A percentile compares a stretch with the other conserved stretches of the same genome.
Evolutionary conservation across 2,329 filamentous ascomycete genomes (phyloP).

Genomic region (Eurotiales sp.): DNA sequence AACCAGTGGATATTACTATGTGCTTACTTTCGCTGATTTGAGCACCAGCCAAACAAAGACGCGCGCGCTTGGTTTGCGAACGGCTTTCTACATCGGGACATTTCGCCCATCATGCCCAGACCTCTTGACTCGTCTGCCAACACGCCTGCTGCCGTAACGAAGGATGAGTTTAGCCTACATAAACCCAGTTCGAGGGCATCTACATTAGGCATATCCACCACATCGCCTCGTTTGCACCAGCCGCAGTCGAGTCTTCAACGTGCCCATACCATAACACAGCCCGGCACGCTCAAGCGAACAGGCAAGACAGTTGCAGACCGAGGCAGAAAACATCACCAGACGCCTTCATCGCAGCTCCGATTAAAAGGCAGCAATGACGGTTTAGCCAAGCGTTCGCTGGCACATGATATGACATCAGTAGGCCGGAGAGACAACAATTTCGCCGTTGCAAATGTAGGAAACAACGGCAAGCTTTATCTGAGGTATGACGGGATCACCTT

Average conservation of each 20-base stretch:
- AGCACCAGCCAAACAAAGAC: not conserved
- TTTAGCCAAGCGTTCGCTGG: conserved; percentile 43
- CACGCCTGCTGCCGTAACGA: not conserved
- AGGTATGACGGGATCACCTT: conserved; percentile 55
- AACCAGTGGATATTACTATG: not conserved
- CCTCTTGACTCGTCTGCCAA: conserved; percentile 3
- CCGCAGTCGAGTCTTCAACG: conserved; percentile 29
- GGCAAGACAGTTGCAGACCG: conserved; percentile 24
- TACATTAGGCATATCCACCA: conserved; percentile 9
- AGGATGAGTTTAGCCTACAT: not conserved
- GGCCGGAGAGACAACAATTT: conserved; percentile 68
- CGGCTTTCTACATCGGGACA: not conserved
- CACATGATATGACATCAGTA: conserved; percentile 54
- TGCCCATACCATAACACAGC: conserved; percentile 37
- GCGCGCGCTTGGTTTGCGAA: not conserved
- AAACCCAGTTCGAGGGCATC: conserved; percentile 10
- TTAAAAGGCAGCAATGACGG: conserved; percentile 53
- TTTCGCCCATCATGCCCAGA: conserved; percentile 3
- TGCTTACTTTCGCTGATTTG: not conserved
- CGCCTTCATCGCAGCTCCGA: conserved; percentile 33
- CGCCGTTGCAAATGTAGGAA: conserved; percentile 75
- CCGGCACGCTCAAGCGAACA: conserved; percentile 26
- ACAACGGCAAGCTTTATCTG: conserved; percentile 77
- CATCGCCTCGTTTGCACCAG: conserved; percentile 18
- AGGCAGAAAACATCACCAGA: conserved; percentile 28